Evolutionary conservation across 2,329 filamentous ascomycete genomes (phyloP), one percentile per base, ranked within the genome.

Genomic region (Apiospora marii): DNA sequence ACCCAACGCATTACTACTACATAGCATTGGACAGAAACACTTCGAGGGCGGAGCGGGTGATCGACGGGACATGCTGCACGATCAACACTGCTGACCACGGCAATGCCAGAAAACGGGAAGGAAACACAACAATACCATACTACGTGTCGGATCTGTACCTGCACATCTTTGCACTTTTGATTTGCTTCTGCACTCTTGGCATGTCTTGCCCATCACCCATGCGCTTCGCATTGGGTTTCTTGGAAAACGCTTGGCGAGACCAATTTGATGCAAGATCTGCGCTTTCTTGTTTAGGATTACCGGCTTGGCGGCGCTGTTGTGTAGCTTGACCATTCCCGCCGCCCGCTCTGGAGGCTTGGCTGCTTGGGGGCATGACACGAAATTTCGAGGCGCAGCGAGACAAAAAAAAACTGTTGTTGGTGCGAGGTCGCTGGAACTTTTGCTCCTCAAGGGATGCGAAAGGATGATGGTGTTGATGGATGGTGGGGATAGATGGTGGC

Each of bases 101-200:
- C 58, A 64, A 41, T 41, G 58, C 58, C n/a, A 22, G 34, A 41
- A 37, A 37, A 41, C 14, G 34, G 53, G 49, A 24, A 37, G 34
- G 19, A 61, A 53, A 19, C 53, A 37, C 53, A 37, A 2, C n/a
- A 27, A 53, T 4, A 58, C 22, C 22, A 10, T 22, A 48, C 44
- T 64, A 64, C 34, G 58, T 61, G 58, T 64, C 58, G 19, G 58
- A 64, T 64, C 8, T 34, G 53, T 34, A 10, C 34, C 58, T 64
- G 58, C 58, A 41, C 58, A 64, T 41, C 19, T n/a, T 22, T 37
- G n/a, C 27, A 30, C n/a, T 64, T 61, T 30, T 53, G 27, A 53
- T 53, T 53, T 61, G 53, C 53, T 41, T 41, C 58, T 64, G 58
- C 34, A 64, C 58, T 64, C 58, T 64, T 64, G 58, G 58, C 58